A percentile compares a stretch with the other conserved stretches of the same genome.
Conservation (phyloP, 2,329 filamentous ascomycete species). For the Trichoderma aggressivum region DNA sequence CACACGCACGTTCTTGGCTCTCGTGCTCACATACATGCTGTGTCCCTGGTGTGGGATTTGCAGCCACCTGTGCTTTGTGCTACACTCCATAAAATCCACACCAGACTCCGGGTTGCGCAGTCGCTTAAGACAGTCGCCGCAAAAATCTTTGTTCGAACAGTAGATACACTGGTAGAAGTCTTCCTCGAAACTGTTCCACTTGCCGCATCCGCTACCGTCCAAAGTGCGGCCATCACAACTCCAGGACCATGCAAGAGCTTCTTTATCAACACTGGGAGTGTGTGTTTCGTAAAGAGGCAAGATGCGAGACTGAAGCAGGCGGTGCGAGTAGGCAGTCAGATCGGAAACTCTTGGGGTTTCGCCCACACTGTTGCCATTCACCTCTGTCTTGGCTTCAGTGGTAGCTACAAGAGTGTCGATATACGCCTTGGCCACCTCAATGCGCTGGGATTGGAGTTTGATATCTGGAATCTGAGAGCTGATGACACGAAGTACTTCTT, state of each 20-base stretch:
- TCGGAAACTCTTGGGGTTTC: neutral
- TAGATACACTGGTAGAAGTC: neutral
- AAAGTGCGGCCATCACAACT: neutral
- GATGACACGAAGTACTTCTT: neutral
- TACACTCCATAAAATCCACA: neutral
- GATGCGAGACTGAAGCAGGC: neutral
- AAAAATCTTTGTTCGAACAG: neutral
- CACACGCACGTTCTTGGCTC: neutral
- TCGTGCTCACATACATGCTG: neutral
- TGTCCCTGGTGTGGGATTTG: neutral
- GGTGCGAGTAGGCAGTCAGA: neutral
- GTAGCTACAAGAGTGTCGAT: neutral
- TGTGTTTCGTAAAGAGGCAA: neutral
- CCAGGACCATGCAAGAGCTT: neutral
- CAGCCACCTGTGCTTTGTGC: neutral
- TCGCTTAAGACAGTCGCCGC: neutral
- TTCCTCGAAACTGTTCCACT: neutral
- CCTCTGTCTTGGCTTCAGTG: neutral
- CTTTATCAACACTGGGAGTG: neutral
- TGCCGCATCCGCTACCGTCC: neutral
- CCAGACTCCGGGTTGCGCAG: neutral
- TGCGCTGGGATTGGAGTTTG: neutral
- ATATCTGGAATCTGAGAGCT: neutral
- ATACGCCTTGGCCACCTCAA: neutral
- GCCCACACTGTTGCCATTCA: neutral